Evolutionary conservation across 1,284 basidiomycete genomes (phyloP), one percentile per base, ranked within the genome.

Genomic region (Ustilago esculenta): DNA sequence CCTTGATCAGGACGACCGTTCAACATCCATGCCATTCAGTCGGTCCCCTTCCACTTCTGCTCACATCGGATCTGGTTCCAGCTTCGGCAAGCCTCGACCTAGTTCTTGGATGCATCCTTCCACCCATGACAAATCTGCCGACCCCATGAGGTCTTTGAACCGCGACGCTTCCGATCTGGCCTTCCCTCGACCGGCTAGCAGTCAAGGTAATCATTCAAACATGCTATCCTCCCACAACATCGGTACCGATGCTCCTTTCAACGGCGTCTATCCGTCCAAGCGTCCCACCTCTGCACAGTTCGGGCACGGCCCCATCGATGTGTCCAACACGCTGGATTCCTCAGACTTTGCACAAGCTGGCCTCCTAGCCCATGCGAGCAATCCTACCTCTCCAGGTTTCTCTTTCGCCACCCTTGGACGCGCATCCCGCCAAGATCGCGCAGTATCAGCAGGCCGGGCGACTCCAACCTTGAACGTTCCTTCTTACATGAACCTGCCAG

Each of bases 81-180:
- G 23, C 12, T 15, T 43, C 8, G 37, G 49, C 25, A 63, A 29
- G 36, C 44, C 58, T 30, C 46, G 66, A 17, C 66, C 66, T 23
- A 69, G 35, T 29, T 69, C 59, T 4, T 69, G 66, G 59, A 64
- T 69, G 59, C 59, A 69, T 14, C 66, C 66, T 23, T 37, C 65
- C 4, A 57, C 50, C 46, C 46, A 53, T 29, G 58, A 61, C 35
- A 37, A 39, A n/a, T 10, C 27, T 2, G 21, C 33, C 18, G 55
- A 58, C 12, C 32, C 43, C 18, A 33, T n/a, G 14, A 34, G 39
- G 24, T 40, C 50, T 1, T 11, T 35, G 21, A 50, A 34, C 17
- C 35, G 44, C 20, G 41, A 53, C 29, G 12, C 30, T 10, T 20
- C 47, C 17, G 58, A 53, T 12, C 20, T 43, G 25, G 25, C 29